Base-by-base conservation (phyloP, 1,139 yeast species). In the Suhomyces terraborum region DNA sequence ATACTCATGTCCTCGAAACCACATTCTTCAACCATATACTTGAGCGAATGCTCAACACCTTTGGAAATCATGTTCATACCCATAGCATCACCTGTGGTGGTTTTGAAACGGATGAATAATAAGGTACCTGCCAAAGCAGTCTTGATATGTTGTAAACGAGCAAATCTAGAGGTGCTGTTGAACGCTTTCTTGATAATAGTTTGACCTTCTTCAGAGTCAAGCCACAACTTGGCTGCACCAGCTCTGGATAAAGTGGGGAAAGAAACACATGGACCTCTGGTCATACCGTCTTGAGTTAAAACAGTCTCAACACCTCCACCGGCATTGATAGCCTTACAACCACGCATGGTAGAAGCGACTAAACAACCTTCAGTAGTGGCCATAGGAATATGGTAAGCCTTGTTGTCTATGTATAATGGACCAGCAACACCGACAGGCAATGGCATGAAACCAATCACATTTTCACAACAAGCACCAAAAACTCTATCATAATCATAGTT, bases 21-120 rank as follows among this genome's bases (percentile, higher is more conserved):
- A 61, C 85, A 84, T 55, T 84, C 89, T 57, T 85, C 88, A 36
- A 77, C 80, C 96, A 93, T 89, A 61, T 77, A 81, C 52, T 82
- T 82, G 59, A 93, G 77, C 2, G 96, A 80, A 62, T 73, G 75
- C 64, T 94, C 99, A 39, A 88, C 97, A 64, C 98, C 99, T 67
- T 93, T 93, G 23, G 98, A 93, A 51, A 93, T 94, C 99, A 93
- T 94, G 62, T 93, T 93, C 99, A 93, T 93, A 52, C 98, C 99
- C 99, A 93, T 93, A 14, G 98, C 98, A 72, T 93, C 99, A 65
- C 99, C 99, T 25, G 99, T 93, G 31, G 96, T 89, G 20, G 99
- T 93, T 61, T 91, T 82, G 73, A 93, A 93, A 57, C 98, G 82
- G 55, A 94, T 84, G 59, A 79, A 93, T 55, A 94, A 73, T 51